Conservation (phyloP, 225 moss, liverwort and hornwort genomes). For the Antitrichia curtipendula region DNA sequence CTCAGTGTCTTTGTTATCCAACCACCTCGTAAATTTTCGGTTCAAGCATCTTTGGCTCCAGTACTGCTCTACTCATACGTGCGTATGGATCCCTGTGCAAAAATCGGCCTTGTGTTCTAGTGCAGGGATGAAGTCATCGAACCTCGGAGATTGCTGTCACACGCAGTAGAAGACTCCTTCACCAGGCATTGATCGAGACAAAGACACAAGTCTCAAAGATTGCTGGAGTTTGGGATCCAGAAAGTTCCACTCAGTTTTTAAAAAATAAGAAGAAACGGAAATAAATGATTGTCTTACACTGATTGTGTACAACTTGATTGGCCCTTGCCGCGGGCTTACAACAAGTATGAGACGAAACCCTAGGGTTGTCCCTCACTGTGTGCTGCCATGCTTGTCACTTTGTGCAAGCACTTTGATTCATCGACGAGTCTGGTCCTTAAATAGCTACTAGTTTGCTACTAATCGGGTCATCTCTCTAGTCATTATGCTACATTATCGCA, state of each 20-base stretch:
- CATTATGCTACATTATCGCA: neutral
- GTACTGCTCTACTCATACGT: neutral
- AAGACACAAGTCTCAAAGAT: neutral
- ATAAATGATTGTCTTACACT: constrained; percentile 6
- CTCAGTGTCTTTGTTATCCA: neutral
- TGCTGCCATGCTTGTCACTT: constrained; percentile 30
- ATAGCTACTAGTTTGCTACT: neutral
- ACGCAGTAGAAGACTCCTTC: neutral
- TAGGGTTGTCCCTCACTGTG: neutral
- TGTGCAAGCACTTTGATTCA: constrained; percentile 24
- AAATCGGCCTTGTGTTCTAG: neutral
- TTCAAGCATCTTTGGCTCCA: neutral
- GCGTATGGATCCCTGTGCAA: neutral
- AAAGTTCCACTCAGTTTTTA: neutral
- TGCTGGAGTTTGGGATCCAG: neutral
- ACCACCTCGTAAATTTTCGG: neutral
- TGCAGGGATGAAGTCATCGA: neutral
- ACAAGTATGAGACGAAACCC: neutral
- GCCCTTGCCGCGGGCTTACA: neutral
- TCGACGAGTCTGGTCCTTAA: neutral
- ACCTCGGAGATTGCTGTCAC: neutral
- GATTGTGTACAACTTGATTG: constrained; percentile 12
- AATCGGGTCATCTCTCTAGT: neutral
- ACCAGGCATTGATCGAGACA: neutral
- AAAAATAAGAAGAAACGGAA: neutral